Evolutionary conservation across 1,284 basidiomycete genomes (phyloP).

Genomic region (Papiliotrema terrestris): DNA sequence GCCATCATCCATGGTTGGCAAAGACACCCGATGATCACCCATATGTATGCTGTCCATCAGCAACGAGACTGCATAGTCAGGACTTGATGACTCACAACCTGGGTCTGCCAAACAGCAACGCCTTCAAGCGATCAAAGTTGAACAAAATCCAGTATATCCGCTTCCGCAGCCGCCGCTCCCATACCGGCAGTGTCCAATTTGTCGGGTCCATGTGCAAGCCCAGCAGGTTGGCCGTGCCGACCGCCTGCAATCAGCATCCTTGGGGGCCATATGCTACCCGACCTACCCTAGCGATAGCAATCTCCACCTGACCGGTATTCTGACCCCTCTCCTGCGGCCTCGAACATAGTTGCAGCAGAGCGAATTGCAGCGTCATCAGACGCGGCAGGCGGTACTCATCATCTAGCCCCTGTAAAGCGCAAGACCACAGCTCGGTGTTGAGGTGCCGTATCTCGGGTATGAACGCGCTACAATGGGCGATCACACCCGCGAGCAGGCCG

Average conservation of each 20-base stretch:
- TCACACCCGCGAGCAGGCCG: constrained; percentile 30
- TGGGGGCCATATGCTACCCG: too few relatives aligned
- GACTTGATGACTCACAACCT: constrained; percentile 10
- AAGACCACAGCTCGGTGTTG: constrained; percentile 31
- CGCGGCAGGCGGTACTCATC: constrained; percentile 42
- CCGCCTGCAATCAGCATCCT: constrained; percentile 12
- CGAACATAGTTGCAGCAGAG: constrained; percentile 26
- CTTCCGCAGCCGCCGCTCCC: constrained; percentile 40
- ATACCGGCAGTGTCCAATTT: constrained; percentile 40
- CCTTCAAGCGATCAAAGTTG: constrained; percentile 39
- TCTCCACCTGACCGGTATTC: constrained; percentile 30
- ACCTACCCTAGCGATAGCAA: constrained; percentile 28
- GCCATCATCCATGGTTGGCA: constrained; percentile 28
- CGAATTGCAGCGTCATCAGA: constrained; percentile 35
- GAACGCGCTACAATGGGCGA: constrained; percentile 35
- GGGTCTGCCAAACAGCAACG: constrained; percentile 33
- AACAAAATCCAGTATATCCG: constrained; percentile 43
- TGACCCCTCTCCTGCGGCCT: constrained; percentile 21
- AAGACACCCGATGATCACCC: constrained; percentile 25
- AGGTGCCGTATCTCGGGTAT: constrained; percentile 23
- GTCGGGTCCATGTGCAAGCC: constrained; percentile 43
- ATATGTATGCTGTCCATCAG: constrained; percentile 3
- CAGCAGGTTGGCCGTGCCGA: constrained; percentile 40
- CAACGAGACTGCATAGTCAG: not conserved
- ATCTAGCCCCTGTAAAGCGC: constrained; percentile 30